Evolutionary conservation across 2,329 filamentous ascomycete species (phyloP).

Genomic region (Lasiodiplodia hormozganensis): DNA sequence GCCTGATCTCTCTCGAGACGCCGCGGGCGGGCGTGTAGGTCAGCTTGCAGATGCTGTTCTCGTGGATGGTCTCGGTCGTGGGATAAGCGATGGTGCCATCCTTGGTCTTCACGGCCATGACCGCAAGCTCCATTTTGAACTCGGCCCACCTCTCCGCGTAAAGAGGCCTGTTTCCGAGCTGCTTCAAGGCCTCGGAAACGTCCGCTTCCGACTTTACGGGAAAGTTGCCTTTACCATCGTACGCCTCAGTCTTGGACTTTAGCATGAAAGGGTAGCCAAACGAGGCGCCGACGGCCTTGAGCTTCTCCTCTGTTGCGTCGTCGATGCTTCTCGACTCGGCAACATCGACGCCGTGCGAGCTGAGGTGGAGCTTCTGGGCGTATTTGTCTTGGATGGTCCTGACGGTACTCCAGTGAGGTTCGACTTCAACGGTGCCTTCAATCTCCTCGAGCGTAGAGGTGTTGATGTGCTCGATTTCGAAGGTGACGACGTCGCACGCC

Average conservation of each 20-base stretch:
- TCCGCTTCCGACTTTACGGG: conserved; percentile 66
- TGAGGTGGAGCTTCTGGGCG: conserved; percentile 82
- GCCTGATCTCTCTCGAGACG: conserved; percentile 66
- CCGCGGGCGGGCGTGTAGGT: conserved; percentile 84
- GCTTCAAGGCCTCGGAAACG: conserved; percentile 70
- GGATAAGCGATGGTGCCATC: conserved; percentile 79
- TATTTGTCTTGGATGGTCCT: conserved; percentile 94
- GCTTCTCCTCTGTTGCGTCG: conserved; percentile 63
- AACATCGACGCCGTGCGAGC: conserved; percentile 71
- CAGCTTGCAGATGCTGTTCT: conserved; percentile 93
- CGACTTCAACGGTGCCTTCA: conserved; percentile 67
- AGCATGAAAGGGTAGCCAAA: conserved; percentile 90
- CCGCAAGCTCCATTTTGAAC: conserved; percentile 86
- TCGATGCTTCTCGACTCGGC: conserved; percentile 73
- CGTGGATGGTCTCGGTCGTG: conserved; percentile 91
- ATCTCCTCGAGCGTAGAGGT: conserved; percentile 89
- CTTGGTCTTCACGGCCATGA: conserved; percentile 93
- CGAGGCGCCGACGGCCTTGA: conserved; percentile 67
- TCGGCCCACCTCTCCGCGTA: conserved; percentile 92
- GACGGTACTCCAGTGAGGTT: conserved; percentile 87
- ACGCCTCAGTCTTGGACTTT: conserved; percentile 88
- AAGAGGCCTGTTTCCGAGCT: conserved; percentile 70
- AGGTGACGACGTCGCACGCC: conserved; percentile 80
- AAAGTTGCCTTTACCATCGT: conserved; percentile 85
- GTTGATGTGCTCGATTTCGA: conserved; percentile 95